Base-by-base conservation (phyloP, 768 basidiomycete genomes). In the Leccinum subtestaceum region DNA sequence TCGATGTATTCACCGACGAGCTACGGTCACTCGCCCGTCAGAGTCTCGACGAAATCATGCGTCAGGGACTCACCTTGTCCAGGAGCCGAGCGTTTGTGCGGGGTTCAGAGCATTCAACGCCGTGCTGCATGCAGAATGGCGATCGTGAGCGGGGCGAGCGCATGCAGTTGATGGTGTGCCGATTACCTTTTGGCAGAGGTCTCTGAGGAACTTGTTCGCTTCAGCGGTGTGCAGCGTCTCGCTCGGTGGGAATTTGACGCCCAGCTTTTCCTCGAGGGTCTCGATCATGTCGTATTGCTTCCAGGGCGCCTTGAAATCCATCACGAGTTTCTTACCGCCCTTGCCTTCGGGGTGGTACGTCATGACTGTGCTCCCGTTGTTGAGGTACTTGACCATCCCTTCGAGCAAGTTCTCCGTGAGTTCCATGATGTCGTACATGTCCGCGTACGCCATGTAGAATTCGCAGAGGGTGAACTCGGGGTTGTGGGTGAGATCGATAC, bases 381-480 rank as follows among this genome's bases (percentile, higher is more conserved):
- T 95, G 57, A 98, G 72, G 68, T 81, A 83, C 83, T 88, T 91
- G 70, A 98, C 96, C 75, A 99, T 76, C 8, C 95, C 93, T 69
- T 95, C 91, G 17, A 98, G 72, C 78, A 99, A 80, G 46, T 78
- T 76, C 75, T 99, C 97, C 15, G 97, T 99, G 58, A 98, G 81
- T 45, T 98, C 97, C 96, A 99, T 98, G 58, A 98, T 59, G 70
- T 98, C 97, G 78, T 93, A 89, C 95, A 96, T 95, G 74, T 98
- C 97, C 59, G 97, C 97, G 67, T 98, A 98, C 31, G 97, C 96
- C 96, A 99, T 98, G 72, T 98, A 99, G 77, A 99, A 98, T 78
- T 99, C 96, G 82, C 96, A 98, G 77, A 98, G 96, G 5, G 93
- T 92, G 78, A 98, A 98, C 74, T 99, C 97, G 65, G 97, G 97